Base-by-base conservation (phyloP, 257 asterid genomes). In the Lantana camara region DNA sequence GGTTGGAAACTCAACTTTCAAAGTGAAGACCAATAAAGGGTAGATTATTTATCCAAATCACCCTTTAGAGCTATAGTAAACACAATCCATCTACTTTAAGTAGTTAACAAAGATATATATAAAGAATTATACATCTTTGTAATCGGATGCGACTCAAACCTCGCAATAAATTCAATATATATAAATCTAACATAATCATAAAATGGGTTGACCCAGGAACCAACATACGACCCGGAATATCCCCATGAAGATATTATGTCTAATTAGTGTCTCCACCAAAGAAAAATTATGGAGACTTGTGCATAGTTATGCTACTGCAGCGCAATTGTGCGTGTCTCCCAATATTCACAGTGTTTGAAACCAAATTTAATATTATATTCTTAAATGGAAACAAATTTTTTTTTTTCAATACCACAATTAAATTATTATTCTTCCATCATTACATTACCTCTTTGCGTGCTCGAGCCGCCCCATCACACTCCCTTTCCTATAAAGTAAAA, bases 381-480 rank as follows among this genome's bases (percentile, higher is more conserved):
- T 11, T n/a, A 63, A 68, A 24, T 1, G 4, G 37, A 50, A 27
- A 45, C 63, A n/a, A n/a, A n/a, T n/a, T n/a, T 20, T 10, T 46
- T 45, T 14, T 22, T 65, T 50, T 15, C 4, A 2, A 19, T 2
- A 29, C 6, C 45, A 57, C 29, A 9, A 10, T 4, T 40, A 44
- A n/a, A 14, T 37, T 56, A 62, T 4, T 35, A 27, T 20, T 62
- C 59, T 51, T 7, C 4, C 53, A 70, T 75, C 34, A 68, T 78
- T 62, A 73, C 42, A 49, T 78, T 62, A 73, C 42, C 42, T 58
- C 48, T 59, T 70, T 70, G 83, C 83, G 79, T 75, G 72, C 49
- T 64, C 84, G 54, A 71, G 46, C 75, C 69, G 72, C 84, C 76
- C 79, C 84, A 45, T 68, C 63, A 56, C 65, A 45, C 65, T 9